Evolutionary conservation across 129 eudicot species (phyloP).

Genomic region (Mikania micrantha): DNA sequence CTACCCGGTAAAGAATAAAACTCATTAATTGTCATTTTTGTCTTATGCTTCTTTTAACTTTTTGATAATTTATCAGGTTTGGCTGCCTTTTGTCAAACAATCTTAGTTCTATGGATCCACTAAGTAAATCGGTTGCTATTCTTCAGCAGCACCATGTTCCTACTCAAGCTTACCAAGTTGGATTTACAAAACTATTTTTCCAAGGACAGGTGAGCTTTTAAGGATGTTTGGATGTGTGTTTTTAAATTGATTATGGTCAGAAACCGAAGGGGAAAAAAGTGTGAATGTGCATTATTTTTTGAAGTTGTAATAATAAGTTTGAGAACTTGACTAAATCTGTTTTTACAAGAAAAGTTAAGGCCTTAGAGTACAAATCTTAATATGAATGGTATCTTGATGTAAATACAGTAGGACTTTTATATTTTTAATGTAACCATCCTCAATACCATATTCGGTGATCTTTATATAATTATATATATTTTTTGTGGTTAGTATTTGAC

Average conservation of each 20-base stretch:
- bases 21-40: not conserved
- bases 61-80: constrained; percentile 50
- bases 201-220: constrained; percentile 63
- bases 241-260: not conserved
- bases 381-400: not conserved
- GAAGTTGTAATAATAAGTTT: not conserved
- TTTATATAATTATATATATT: no score
- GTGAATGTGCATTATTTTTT: not conserved
- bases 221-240: not conserved
- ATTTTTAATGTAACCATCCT: no score
- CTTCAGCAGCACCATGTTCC: constrained; percentile 61
- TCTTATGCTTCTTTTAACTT: not conserved
- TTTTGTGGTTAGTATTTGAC: not conserved
- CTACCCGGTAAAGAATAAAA: constrained; percentile 45
- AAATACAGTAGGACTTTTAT: not conserved
- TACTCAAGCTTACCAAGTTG: constrained; percentile 86
- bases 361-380: no score
- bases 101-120: constrained; percentile 53
- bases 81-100: constrained; percentile 69
- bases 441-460: not conserved
- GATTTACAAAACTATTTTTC: constrained; percentile 80
- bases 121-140: constrained; percentile 68
- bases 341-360: not conserved
- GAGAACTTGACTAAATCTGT: not conserved
- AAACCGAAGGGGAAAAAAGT: not conserved